Percentiles rank a stretch among this genome's conserved stretches.
Conservation (phyloP, 257 asterid species). For the Ilex aquifolium region DNA sequence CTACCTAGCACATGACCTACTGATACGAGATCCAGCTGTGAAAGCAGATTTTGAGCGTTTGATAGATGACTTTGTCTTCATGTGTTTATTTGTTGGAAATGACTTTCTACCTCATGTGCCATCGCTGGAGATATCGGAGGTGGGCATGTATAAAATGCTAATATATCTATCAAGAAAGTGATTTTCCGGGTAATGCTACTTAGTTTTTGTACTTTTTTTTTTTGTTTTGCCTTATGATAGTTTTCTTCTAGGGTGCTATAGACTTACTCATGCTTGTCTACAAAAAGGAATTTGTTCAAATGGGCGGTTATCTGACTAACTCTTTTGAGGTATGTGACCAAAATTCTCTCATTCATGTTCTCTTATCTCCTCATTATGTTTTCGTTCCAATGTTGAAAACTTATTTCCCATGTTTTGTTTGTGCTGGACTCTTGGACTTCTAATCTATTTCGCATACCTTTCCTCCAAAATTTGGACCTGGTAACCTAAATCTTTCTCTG, state of each 20-base stretch:
- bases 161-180: neutral
- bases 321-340: constrained; percentile 35
- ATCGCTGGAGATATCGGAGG: constrained; percentile 61
- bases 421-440: neutral
- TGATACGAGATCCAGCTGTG: constrained; percentile 34
- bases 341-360: neutral
- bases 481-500: no score
- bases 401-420: neutral
- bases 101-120: constrained; percentile 69
- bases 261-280: constrained; percentile 52
- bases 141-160: constrained; percentile 24
- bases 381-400: neutral
- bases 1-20: constrained; percentile 37
- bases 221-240: constrained; percentile 1
- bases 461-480: no score
- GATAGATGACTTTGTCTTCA: constrained; percentile 62
- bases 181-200: neutral
- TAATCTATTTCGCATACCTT: no score
- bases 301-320: constrained; percentile 66
- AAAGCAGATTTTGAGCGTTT: constrained; percentile 42
- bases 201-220: neutral
- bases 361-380: neutral
- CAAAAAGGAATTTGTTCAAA: constrained; percentile 43
- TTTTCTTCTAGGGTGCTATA: constrained; percentile 45
- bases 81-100: constrained; percentile 65